Percentiles rank a stretch among this genome's conserved stretches.
phyloP scores from a whole-genome alignment of 73 alveolate species.

The Paraurostyla sp. region DNA sequence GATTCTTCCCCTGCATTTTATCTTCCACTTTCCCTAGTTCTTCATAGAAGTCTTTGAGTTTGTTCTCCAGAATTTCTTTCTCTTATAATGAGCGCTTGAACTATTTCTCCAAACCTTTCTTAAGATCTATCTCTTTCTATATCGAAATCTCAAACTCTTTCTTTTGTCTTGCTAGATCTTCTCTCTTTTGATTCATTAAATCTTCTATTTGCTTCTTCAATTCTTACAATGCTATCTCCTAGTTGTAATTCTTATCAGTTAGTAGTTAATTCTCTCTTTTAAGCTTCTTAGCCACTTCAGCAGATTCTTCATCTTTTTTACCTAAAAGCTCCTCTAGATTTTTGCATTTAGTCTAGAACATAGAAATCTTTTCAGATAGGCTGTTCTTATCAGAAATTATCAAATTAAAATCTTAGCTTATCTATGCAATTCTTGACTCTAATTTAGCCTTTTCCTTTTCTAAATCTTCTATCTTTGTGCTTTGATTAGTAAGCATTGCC shows the following conservation, averaged over 20 bases:
- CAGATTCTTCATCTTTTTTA: background rate
- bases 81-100: constrained; percentile 4
- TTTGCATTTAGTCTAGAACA: constrained; percentile 29
- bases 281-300: background rate
- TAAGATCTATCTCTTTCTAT: background rate
- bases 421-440: constrained; percentile 1
- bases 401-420: background rate
- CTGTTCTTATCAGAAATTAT: background rate
- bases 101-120: background rate
- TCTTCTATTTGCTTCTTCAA: background rate
- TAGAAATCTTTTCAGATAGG: constrained; percentile 1
- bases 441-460: constrained; percentile 40
- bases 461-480: constrained; percentile 40
- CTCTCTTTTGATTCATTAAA: background rate
- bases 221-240: background rate
- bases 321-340: background rate
- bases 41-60: constrained; percentile 17
- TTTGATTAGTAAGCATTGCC: constrained; percentile 9
- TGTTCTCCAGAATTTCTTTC: background rate
- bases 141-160: background rate
- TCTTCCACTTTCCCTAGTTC: constrained; percentile 34
- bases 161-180: background rate
- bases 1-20: background rate
- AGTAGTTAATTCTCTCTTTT: constrained; percentile 17
- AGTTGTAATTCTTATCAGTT: background rate